Evolutionary conservation across 192 early-diverging fungal species (phyloP).

Genomic region (Lunasporangiospora selenospora): DNA sequence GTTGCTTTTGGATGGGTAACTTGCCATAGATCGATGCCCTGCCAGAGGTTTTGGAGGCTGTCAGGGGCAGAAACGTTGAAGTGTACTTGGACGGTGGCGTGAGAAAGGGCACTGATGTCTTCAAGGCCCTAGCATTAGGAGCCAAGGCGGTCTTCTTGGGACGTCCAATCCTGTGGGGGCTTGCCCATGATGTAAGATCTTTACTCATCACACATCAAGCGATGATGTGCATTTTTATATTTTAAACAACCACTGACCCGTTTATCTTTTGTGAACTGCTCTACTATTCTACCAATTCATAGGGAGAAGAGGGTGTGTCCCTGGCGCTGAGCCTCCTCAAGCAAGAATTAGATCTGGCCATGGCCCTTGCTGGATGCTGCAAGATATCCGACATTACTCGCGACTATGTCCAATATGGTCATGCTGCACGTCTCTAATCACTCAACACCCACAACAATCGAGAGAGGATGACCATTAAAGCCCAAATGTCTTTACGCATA

Average conservation of each 20-base stretch:
- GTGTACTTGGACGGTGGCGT: conserved; percentile 96
- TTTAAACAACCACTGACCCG: too few species aligned
- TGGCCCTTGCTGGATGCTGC: conserved; percentile 77
- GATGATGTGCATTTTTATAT: neutral
- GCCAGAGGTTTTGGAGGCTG: conserved; percentile 83
- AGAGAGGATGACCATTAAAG: neutral
- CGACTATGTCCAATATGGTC: conserved; percentile 43
- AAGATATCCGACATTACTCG: conserved; percentile 69
- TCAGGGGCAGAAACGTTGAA: conserved; percentile 72
- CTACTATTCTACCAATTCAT: conserved; percentile 69
- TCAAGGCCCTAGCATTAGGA: conserved; percentile 96
- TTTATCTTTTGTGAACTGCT: neutral
- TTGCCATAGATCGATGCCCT: conserved; percentile 70
- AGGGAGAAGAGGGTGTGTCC: conserved; percentile 88
- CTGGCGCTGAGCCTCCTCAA: conserved; percentile 76
- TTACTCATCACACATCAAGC: neutral
- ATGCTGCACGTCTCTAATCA: conserved; percentile 2
- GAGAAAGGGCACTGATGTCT: conserved; percentile 89
- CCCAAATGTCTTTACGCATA: neutral
- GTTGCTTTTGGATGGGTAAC: too few species aligned
- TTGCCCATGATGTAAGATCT: conserved; percentile 47
- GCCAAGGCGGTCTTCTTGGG: conserved; percentile 92
- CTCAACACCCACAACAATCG: conserved; percentile 1
- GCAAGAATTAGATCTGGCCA: conserved; percentile 86
- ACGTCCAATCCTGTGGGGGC: conserved; percentile 63